Base-by-base conservation (phyloP, 2,329 filamentous ascomycete genomes). In the Colletotrichum acutatum region DNA sequence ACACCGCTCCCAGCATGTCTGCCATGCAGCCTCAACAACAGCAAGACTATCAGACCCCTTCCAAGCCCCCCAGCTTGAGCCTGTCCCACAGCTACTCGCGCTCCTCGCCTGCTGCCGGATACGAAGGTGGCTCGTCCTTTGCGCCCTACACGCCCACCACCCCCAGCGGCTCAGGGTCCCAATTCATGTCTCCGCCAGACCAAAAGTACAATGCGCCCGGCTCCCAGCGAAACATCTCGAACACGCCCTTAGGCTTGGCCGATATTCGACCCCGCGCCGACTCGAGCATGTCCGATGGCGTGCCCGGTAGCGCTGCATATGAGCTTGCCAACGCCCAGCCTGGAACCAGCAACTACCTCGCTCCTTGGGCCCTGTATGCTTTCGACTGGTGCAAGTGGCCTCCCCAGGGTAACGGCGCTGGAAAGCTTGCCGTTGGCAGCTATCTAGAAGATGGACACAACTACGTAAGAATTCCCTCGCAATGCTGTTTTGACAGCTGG, bases 311-410 rank as follows among this genome's bases (percentile, higher is more conserved):
- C 82, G 76, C 88, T 54, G 86, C 89, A 64, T 93, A 93, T 79
- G 93, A 95, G 78, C 86, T 91, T 64, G 90, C 90, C 75, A 90
- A 90, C 80, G 81, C 90, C 74, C 86, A 90, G 83, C 82, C 92
- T 80, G 83, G 94, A 80, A 97, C 96, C 75, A 97, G 95, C 86
- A 98, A 96, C 81, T 98, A 98, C 80, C 85, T 97, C 75, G 95
- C 96, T 5, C 95, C 96, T 0, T 99, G 97, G 95, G 93, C 95
- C 16, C 92, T 97, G 68, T 99, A 98, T 82, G 96, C 97, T 14
- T 96, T 97, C 78, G 97, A 99, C 84, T 99, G 97, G 97, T 99
- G 97, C 86, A 99, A 99, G 84, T 99, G 97, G 96, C 91, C 94
- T 19, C 92, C 96, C 2, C 91, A 95, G 78, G 91, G 84, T 78